Base-by-base conservation (phyloP, 805 yeast species). In the Priceomyces haplophilus region DNA sequence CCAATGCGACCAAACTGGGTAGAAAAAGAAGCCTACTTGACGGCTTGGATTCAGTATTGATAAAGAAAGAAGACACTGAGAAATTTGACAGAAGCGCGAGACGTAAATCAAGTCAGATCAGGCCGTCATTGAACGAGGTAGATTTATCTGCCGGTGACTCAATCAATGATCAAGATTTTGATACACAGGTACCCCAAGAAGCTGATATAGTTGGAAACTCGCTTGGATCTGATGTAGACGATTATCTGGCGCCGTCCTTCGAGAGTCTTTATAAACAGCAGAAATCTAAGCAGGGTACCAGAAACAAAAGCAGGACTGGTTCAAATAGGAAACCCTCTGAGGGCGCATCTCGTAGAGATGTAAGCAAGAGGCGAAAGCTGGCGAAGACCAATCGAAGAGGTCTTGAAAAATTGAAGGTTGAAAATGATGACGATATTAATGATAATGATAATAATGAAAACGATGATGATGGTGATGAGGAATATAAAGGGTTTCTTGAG, bases 11-110 rank as follows among this genome's bases (percentile, higher is more conserved):
- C 24, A 30, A 27, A 20, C 37, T 15, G 21, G 30, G 30, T 36
- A 38, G 23, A 19, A 41, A 17, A 27, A 25, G 31, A 16, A 35
- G 40, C n/a, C n/a, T 24, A 13, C 15, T 32, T 7, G 47, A 44
- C 27, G 54, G 43, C 35, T 44, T 62, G 7, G 52, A 56, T n/a
- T 62, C 66, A 1, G 65, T 57, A 1, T 44, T 64, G 18, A 43
- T 55, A 11, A 52, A 58, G 19, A 41, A 50, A 4, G 56, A 54
- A 15, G 59, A 57, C 30, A 50, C 47, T 8, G 51, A 45, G 7
- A 25, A 34, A 13, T 35, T 48, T 13, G 49, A 44, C 3, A 36
- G 46, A 23, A 30, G 39, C 15, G 35, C 46, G 15, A 40, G 36
- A 18, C 41, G 45, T 19, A 31, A 21, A 25, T 43, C 44, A 10